Evolutionary conservation across 2,329 filamentous ascomycete species (phyloP).

Genomic region (Macrophomina pseudophaseolina): DNA sequence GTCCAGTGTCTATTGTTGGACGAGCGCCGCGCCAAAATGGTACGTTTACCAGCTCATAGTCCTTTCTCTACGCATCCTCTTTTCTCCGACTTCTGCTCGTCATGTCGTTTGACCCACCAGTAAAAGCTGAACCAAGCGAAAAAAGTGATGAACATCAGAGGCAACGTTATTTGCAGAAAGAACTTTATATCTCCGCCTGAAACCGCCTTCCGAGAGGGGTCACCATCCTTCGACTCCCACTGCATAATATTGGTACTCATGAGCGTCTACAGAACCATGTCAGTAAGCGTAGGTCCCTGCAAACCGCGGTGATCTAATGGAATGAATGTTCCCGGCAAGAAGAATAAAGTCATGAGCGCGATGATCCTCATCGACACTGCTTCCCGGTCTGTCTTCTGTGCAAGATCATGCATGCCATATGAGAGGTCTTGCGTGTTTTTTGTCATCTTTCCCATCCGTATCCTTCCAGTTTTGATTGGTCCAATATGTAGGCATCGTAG

Average conservation of each 20-base stretch:
- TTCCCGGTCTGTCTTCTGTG: conserved; percentile 45
- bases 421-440: conserved; percentile 38
- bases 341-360: conserved; percentile 50
- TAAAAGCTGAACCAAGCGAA: conserved; percentile 42
- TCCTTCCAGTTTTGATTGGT: background rate
- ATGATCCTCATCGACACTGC: conserved; percentile 51
- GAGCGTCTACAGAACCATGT: conserved; percentile 40
- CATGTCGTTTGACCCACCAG: conserved; percentile 33
- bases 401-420: conserved; percentile 38
- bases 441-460: conserved; percentile 34
- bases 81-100: background rate
- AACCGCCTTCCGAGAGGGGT: conserved; percentile 30
- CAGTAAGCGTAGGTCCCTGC: background rate
- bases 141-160: conserved; percentile 44
- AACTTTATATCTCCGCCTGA: conserved; percentile 36
- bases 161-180: conserved; percentile 43
- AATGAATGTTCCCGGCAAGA: conserved; percentile 52
- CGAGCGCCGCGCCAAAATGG: too few relatives aligned
- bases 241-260: conserved; percentile 49
- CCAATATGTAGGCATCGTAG: too few relatives aligned
- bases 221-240: conserved; percentile 31
- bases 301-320: conserved; percentile 38
- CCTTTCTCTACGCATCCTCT: background rate
- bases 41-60: too few relatives aligned
- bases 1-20: too few relatives aligned